Evolutionary conservation across 306 rosid genomes (phyloP), one percentile per base, ranked within the genome.

Genomic region (Casuarina glauca): DNA sequence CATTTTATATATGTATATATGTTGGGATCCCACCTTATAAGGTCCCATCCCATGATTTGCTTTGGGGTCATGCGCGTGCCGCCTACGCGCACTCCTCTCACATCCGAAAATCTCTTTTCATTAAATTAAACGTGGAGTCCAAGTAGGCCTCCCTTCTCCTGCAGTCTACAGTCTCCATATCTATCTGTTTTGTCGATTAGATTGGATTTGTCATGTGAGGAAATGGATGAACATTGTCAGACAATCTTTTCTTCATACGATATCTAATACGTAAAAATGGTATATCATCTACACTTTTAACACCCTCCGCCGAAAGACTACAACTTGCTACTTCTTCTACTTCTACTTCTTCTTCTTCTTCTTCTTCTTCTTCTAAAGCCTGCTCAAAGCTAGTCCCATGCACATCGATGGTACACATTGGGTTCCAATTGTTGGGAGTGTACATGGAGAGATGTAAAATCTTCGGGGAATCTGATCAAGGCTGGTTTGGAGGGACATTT

Each of bases 161-260:
- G 84, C 62, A 68, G 82, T 74, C 84, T 57, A 74, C 63, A 72
- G 50, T 73, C 64, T 50, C 83, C 71, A 88, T 77, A 84, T 85
- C 93, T 80, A 84, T 76, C 74, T 63, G 57, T 86, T 87, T 82
- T 84, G 76, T 79, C 80, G 74, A 75, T 79, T 89, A 79, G 78
- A 79, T 85, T 81, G 73, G 74, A 80, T 85, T 68, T 84, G 87
- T 85, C 88, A 81, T 84, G 70, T 20, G 70, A 72, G 26, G 78
- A 16, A 54, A 62, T 39, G 61, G 70, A 35, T 60, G 60, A 51
- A 68, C 61, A n/a, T 51, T 70, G 80, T 74, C 82, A 57, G 82
- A 48, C 72, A 68, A 35, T n/a, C 38, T 51, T 36, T 73, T 35
- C 0, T 78, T 44, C 20, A 53, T 79, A 32, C 70, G 38, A 48